These are phyloP conservation scores for Stachybotrys chartarum DNA, from an alignment of 2,329 filamentous ascomycete genomes.

Conservation along the genomic window DNA sequence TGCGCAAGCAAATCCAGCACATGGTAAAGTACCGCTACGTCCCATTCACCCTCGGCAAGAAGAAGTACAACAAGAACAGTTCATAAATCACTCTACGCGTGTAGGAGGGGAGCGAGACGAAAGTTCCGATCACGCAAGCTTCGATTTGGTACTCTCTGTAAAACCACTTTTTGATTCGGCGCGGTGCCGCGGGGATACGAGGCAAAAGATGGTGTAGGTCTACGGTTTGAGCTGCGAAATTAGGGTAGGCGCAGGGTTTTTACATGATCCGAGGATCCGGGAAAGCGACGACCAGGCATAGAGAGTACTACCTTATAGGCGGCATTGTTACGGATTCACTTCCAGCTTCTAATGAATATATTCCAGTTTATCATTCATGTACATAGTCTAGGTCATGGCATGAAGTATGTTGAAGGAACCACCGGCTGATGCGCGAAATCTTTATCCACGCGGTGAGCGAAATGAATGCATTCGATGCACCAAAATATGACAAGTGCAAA, in stretches of 20 bases:
- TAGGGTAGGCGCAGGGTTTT: background rate
- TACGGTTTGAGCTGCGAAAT: background rate
- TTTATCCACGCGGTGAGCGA: too few relatives aligned
- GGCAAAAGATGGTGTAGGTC: background rate
- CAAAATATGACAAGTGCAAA: too few relatives aligned
- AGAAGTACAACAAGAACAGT: constrained; percentile 64
- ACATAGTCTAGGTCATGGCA: background rate
- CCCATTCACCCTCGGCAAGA: constrained; percentile 87
- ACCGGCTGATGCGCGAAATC: too few relatives aligned
- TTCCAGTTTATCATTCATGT: background rate
- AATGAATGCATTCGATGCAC: too few relatives aligned
- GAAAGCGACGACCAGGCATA: background rate
- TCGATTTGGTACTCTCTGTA: background rate
- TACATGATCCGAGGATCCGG: background rate
- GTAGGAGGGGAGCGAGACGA: background rate
- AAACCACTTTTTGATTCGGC: background rate
- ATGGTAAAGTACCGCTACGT: constrained; percentile 99
- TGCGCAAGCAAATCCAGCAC: constrained; percentile 99
- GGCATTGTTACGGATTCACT: background rate
- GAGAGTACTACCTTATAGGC: background rate
- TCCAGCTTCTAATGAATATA: background rate
- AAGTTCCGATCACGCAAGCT: background rate
- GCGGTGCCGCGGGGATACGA: background rate
- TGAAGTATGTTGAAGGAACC: too few relatives aligned
- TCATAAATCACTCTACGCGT: constrained; percentile 18